Evolutionary conservation across 805 yeast species (phyloP).

Genomic region (Saccharomyces cerevisiae): DNA sequence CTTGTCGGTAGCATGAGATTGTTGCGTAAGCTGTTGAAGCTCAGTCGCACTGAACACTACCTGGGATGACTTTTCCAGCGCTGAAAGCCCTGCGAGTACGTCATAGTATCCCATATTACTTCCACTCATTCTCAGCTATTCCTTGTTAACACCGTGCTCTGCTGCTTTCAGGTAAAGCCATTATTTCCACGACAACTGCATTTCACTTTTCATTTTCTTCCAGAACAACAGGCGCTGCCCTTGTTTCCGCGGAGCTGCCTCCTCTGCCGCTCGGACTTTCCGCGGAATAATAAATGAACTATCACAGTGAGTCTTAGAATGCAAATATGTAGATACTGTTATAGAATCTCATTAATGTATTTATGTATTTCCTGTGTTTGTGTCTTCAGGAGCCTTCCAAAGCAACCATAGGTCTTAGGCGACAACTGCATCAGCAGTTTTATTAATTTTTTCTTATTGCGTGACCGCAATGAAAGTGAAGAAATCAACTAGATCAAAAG

Average conservation of each 20-base stretch:
- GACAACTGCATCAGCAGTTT: not conserved
- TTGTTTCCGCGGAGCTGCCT: not conserved
- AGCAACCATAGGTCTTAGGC: no score
- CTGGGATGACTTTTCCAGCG: constrained; percentile 26
- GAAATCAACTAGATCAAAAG: not conserved
- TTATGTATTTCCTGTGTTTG: not conserved
- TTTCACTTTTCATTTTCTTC: not conserved
- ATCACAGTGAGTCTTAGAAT: not conserved
- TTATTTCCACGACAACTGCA: not conserved
- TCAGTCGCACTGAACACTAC: constrained; percentile 21
- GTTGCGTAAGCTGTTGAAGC: constrained; percentile 20
- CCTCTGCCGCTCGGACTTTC: not conserved
- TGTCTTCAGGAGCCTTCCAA: not conserved
- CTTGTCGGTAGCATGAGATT: constrained; percentile 20
- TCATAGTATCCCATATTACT: constrained; percentile 19
- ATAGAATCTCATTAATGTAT: not conserved
- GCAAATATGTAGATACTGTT: no score
- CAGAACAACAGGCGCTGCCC: not conserved
- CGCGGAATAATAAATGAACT: not conserved
- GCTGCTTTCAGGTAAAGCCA: not conserved
- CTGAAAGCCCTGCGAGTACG: constrained; percentile 25
- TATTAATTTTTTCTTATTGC: not conserved
- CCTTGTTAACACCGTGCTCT: not conserved
- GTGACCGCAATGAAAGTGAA: not conserved
- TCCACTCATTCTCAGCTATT: not conserved